Base-by-base conservation (phyloP, 2,329 filamentous ascomycete genomes). In the Aureobasidium sp. region DNA sequence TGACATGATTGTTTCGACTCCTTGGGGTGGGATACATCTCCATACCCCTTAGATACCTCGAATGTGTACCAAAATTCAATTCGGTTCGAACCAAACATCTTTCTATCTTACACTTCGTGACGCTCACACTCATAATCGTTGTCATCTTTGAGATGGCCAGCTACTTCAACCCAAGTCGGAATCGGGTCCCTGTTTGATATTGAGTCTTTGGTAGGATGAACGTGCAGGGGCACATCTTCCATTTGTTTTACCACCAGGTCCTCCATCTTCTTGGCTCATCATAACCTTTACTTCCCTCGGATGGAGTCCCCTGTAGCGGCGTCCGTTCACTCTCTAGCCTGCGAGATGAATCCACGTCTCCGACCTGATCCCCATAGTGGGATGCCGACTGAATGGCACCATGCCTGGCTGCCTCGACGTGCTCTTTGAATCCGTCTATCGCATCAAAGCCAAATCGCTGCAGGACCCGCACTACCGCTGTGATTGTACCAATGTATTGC, bases 1-100 rank as follows among this genome's bases (percentile, higher is more conserved):
- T 42, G 57, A 60, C 57, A 42, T 60, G 57, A 59, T 48, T 48
- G 15, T 48, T 42, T 31, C 27, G 40, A 24, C 19, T n/a, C 45
- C 15, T 19, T 22, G 53, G 39, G n/a, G 22, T n/a, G n/a, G 17
- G 22, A 3, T 8, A 19, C 22, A 27, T 39, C 24, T n/a, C 19
- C 22, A 22, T 44, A 44, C 42, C 22, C 29, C 9, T n/a, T 39
- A 59, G 44, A 59, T 59, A 59, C 44, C 31, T 48, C 47, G 45
- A 44, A 59, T 59, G 42, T 59, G 15, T 49, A 50, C 5, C 45
- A 49, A 60, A 49, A 49, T 22, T 44, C 45, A 33, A 24, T 58
- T 48, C 54, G 15, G 14, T 12, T 19, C 17, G 19, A 33, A 7
- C 33, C 11, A 39, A 9, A 22, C n/a, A 17, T n/a, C 17, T 31